These are phyloP conservation scores for Backusella psychrophila DNA, from an alignment of 192 early-diverging fungal species.

Conservation along the genomic window DNA sequence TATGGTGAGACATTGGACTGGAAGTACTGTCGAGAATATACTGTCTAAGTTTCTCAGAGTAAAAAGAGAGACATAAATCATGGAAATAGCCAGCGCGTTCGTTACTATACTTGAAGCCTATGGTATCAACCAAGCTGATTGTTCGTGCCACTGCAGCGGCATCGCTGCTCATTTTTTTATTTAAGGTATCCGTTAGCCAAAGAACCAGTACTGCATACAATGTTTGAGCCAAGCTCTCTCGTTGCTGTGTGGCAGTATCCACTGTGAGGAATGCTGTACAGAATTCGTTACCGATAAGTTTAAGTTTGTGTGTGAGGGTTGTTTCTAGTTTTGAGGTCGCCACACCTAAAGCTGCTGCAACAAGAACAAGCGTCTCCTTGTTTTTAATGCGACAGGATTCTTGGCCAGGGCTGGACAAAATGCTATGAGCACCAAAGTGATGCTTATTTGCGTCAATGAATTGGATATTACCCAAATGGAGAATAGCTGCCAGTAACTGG, in stretches of 20 bases:
- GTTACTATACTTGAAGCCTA: slow-evolving; percentile 46
- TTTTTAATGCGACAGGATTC: slow-evolving; percentile 71
- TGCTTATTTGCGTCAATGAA: slow-evolving; percentile 65
- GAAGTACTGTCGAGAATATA: slow-evolving; percentile 5
- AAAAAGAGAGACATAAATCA: slow-evolving; percentile 46
- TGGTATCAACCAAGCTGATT: slow-evolving; percentile 64
- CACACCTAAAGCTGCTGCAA: slow-evolving; percentile 68
- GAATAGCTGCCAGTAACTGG: slow-evolving; percentile 81
- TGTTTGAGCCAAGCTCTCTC: slow-evolving; percentile 66
- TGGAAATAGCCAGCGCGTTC: slow-evolving; percentile 41
- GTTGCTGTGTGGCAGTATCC: slow-evolving; percentile 61
- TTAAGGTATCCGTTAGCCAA: slow-evolving; percentile 77
- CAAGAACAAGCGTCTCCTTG: slow-evolving; percentile 55
- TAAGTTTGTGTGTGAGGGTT: slow-evolving; percentile 67
- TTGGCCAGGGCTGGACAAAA: slow-evolving; percentile 14
- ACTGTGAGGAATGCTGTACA: slow-evolving; percentile 74
- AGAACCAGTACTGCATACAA: slow-evolving; percentile 71
- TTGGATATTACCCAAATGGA: slow-evolving; percentile 89
- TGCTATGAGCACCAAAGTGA: slow-evolving; percentile 6
- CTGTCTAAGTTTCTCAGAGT: slow-evolving; percentile 52
- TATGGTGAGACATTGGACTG: neutral
- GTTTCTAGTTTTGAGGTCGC: slow-evolving; percentile 57
- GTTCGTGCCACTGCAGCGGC: slow-evolving; percentile 49
- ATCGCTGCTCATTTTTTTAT: slow-evolving; percentile 58
- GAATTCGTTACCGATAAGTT: slow-evolving; percentile 66